Conservation (phyloP, 495 filamentous ascomycete genomes). For the Annulohypoxylon maeteangense region DNA sequence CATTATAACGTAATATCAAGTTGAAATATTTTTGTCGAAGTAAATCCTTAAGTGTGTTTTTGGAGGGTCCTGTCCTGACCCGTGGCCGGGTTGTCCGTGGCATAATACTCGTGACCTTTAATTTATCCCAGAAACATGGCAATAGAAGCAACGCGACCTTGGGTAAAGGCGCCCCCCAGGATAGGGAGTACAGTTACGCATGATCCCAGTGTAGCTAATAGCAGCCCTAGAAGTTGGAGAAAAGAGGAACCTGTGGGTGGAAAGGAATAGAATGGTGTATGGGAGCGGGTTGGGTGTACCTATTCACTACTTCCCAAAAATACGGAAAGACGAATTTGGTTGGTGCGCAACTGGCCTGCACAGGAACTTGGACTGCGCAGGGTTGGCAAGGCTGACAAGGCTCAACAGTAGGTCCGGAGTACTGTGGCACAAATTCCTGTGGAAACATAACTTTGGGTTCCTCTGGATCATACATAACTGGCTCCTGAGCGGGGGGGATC, state of each 20-base stretch:
- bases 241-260: slow-evolving; percentile 59
- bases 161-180: slow-evolving; percentile 21
- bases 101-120: slow-evolving; percentile 29
- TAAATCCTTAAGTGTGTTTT: slow-evolving; percentile 16
- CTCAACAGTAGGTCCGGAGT: slow-evolving; percentile 38
- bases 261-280: slow-evolving; percentile 58
- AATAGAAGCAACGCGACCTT: slow-evolving; percentile 40
- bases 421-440: slow-evolving; percentile 57
- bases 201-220: slow-evolving; percentile 52
- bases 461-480: slow-evolving; percentile 56
- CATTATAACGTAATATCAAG: slow-evolving; percentile 45
- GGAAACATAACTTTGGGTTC: slow-evolving; percentile 50
- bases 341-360: slow-evolving; percentile 46
- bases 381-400: slow-evolving; percentile 42
- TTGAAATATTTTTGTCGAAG: slow-evolving; percentile 36
- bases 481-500: slow-evolving; percentile 52
- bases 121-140: slow-evolving; percentile 22
- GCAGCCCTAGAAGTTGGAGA: slow-evolving; percentile 60
- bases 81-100: slow-evolving; percentile 22
- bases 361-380: slow-evolving; percentile 45
- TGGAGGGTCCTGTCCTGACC: slow-evolving; percentile 20
- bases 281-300: slow-evolving; percentile 52
- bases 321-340: slow-evolving; percentile 57
- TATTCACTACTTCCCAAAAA: slow-evolving; percentile 57
- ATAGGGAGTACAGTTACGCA: slow-evolving; percentile 20